Conservation (phyloP, 176 grass and related monocot species). For the Melocanna baccifera region DNA sequence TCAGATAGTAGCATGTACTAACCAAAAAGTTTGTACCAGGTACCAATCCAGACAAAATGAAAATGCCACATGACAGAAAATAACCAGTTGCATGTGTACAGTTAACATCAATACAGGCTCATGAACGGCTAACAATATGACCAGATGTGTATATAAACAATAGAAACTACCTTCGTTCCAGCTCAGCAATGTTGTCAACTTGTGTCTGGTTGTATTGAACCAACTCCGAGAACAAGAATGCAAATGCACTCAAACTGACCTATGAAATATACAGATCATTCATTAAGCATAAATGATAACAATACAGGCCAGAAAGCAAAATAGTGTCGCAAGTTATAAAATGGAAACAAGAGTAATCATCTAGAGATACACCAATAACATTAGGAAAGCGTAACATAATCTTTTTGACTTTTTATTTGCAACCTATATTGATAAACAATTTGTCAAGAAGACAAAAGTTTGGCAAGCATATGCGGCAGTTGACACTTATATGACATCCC, state of each 20-base stretch:
- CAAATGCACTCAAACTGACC: constrained; percentile 98
- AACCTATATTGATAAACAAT: not conserved
- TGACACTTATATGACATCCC: not conserved
- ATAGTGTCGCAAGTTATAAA: not conserved
- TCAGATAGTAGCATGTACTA: not conserved
- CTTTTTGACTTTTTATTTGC: not conserved
- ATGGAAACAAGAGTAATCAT: not conserved
- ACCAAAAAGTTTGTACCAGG: constrained; percentile 14
- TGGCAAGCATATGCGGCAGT: not conserved
- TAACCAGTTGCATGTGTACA: not conserved
- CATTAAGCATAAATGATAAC: constrained; percentile 12
- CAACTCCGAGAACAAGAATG: constrained; percentile 94
- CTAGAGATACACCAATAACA: not conserved
- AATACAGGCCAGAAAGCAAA: not conserved
- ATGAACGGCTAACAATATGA: constrained; percentile 6
- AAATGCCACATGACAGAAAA: not conserved
- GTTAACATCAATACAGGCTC: not conserved
- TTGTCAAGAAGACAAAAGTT: not conserved
- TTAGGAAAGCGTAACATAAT: not conserved
- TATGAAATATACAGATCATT: constrained; percentile 36
- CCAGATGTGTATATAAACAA: not conserved
- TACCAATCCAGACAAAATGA: not conserved
- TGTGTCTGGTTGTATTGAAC: constrained; percentile 98
- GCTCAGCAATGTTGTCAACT: constrained; percentile 95
- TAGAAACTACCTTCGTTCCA: constrained; percentile 73